Evolutionary conservation across 176 grass and related monocot species (phyloP).

Genomic region (Raddia guianensis): DNA sequence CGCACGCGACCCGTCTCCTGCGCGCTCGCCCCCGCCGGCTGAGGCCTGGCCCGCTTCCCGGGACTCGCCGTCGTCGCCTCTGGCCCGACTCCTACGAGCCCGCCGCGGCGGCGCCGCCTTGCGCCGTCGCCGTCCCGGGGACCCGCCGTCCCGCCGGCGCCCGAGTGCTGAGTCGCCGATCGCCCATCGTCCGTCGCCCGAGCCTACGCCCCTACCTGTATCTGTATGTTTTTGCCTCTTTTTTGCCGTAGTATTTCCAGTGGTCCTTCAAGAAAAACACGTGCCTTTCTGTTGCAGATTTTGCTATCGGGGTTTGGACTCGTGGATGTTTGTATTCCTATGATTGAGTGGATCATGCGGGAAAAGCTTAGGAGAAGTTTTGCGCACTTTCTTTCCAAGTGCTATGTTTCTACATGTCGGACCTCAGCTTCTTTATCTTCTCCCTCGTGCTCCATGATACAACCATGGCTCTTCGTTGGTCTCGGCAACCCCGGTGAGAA

Average conservation of each 20-base stretch:
- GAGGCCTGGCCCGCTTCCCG: no score
- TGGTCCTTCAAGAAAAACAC: conserved; percentile 1
- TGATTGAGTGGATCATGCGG: not conserved
- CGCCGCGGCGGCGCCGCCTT: no score
- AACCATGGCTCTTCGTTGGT: conserved; percentile 77
- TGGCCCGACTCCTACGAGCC: no score
- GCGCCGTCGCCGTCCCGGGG: no score
- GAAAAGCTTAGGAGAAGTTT: conserved; percentile 23
- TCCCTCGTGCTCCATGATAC: conserved; percentile 3
- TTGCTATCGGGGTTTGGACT: conserved; percentile 10
- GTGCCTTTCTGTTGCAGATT: not conserved
- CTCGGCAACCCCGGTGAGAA: conserved; percentile 90
- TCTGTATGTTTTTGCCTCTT: not conserved
- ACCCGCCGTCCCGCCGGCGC: no score
- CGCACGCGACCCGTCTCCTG: no score
- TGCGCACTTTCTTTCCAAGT: not conserved
- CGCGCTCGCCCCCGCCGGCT: no score
- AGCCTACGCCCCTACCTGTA: no score
- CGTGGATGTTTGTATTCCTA: not conserved
- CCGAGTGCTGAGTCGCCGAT: no score
- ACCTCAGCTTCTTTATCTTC: conserved; percentile 28
- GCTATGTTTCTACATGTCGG: conserved; percentile 16
- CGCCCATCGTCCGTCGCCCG: no score
- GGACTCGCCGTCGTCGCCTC: no score
- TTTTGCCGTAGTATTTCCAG: not conserved